Base-by-base conservation (phyloP, 2,329 filamentous ascomycete species). In the Fusarium illudens region DNA sequence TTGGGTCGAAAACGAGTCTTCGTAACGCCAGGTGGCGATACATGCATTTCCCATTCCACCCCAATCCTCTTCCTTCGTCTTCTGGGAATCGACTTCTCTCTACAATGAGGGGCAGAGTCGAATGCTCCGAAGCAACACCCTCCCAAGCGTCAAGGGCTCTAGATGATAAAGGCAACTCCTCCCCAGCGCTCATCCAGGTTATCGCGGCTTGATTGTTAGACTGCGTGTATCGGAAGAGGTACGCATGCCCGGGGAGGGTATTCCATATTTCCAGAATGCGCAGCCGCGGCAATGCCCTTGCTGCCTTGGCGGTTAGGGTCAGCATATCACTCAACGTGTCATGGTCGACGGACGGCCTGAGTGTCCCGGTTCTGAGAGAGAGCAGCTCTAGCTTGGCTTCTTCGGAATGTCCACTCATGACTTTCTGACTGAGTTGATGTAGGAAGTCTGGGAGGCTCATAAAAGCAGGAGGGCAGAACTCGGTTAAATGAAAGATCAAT, bases 191-290 rank as follows among this genome's bases (percentile, higher is more conserved):
- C 36, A 44, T 39, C 56, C 60, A 59, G 9, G 33, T 51, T 33
- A 60, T 51, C 12, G 60, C 60, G 20, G 50, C 60, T 46, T 36
- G 17, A 1, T 6, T 2, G n/a, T 34, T 12, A 25, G 27, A 39
- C 3, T 34, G n/a, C 12, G 39, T 30, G 32, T 60, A 63, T 36
- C 49, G 60, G 29, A 63, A 63, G 17, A 60, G 3, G 56, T 51
- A 55, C 2, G 29, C 13, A 34, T 8, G 36, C 6, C 33, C 27
- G 7, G 8, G 8, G 6, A n/a, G 10, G 2, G 5, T 8, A n/a
- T 63, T 50, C 49, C 56, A 63, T 7, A 59, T 39, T 30, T 62
- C 55, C 42, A 58, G 19, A 20, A 34, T 17, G 4, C 50, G 33
- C 11, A 62, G 12, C 4, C 34, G 17, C 10, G 60, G 60, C n/a